Evolutionary conservation across 2,329 filamentous ascomycete species (phyloP), one percentile per base, ranked within the genome.

Genomic region (Delphinella strobiligena): DNA sequence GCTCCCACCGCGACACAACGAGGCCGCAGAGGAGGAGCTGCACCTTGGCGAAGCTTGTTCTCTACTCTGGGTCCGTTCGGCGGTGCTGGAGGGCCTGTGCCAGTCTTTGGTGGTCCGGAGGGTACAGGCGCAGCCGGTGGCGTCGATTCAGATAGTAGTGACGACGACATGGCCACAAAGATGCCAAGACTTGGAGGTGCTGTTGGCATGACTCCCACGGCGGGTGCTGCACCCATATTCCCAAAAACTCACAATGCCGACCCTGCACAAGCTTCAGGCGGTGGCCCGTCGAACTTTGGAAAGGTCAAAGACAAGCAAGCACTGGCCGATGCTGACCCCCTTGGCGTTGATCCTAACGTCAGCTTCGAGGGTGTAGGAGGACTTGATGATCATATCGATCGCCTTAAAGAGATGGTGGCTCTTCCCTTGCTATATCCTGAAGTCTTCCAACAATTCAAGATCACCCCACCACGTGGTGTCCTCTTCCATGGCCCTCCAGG

Each of bases 381-480:
- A 31, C 66, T 98, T 33, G 80, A 93, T 56, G 81, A 85, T 27
- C 89, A 96, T 56, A 95, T 98, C 55, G 87, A 95, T 56, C 86
- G 95, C 60, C 71, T 98, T 46, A 96, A 98, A 61, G 91, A 98
- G 63, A 98, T 98, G 91, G 89, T 98, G 14, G 83, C 89, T 49
- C 72, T 98, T 45, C 91, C 91, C 2, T 67, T 98, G 15, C 73
- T 96, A 4, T 98, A 98, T 54, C 91, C 91, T 0, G 91, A 98
- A 59, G 78, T 96, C 31, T 98, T 96, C 60, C 72, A 80, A 47
- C 80, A 79, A 46, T 93, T 96, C 60, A 81, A 93, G 49, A 86
- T 96, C 44, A 94, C 88, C 2, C 91, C 91, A 9, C 91, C 91
- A 10, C 78, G 93, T 38, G 91, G 91, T 59, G 93, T 98, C 2